These are phyloP conservation scores for Fusarium sp. DNA, from an alignment of 2,329 filamentous ascomycete genomes.

Conservation along the genomic window DNA sequence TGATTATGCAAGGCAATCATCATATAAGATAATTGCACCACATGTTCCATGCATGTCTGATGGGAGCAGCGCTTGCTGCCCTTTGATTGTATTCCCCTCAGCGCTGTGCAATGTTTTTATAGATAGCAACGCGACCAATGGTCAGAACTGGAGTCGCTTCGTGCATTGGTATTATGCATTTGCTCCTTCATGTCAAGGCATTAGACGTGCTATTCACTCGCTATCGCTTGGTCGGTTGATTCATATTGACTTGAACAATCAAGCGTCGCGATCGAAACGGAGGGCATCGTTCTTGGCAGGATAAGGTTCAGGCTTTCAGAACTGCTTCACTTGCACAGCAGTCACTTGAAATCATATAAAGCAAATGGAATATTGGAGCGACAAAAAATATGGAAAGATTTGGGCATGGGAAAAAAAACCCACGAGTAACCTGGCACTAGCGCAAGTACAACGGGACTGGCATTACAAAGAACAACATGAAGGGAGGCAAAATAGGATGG, in stretches of 20 bases:
- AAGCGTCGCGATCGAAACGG: not conserved
- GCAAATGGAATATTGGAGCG: not conserved
- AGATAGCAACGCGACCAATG: not conserved
- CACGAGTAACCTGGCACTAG: constrained; percentile 19
- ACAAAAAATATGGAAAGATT: not conserved
- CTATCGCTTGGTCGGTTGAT: not conserved
- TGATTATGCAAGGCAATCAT: not conserved
- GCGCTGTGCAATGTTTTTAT: too few relatives aligned
- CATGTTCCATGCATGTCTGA: not conserved
- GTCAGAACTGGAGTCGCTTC: not conserved
- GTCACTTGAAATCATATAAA: not conserved
- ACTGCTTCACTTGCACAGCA: constrained; percentile 2
- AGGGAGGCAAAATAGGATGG: not conserved
- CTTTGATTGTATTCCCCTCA: not conserved
- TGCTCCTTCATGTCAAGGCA: not conserved
- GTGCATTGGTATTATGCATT: not conserved
- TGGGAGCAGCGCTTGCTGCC: constrained; percentile 1
- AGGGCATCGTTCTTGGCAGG: not conserved
- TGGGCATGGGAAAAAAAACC: not conserved
- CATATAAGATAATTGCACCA: constrained; percentile 16
- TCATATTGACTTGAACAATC: too few relatives aligned
- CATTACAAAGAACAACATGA: not conserved
- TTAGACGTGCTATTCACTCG: not conserved
- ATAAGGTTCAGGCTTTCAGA: not conserved
- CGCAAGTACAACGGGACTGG: not conserved